Base-by-base conservation (phyloP, 2,329 filamentous ascomycete genomes). In the Aspergillus alliaceus region DNA sequence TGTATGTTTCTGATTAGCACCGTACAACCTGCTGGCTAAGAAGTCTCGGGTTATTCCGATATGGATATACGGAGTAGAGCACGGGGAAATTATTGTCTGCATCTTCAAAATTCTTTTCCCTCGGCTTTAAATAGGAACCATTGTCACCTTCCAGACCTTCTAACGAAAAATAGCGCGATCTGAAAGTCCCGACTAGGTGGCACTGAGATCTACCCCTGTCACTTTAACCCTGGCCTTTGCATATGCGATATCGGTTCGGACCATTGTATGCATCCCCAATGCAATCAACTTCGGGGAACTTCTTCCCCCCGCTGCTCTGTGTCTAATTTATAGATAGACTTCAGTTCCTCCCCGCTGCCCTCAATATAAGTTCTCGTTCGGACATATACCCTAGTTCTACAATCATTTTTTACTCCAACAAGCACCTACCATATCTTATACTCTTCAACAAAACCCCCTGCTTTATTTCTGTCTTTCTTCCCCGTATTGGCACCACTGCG, bases 261-360 rank as follows among this genome's bases (percentile, higher is more conserved):
- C 40, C 44, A 57, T 51, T 58, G 48, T 53, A 62, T 61, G 59
- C 56, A 59, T 60, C 57, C n/a, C 39, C 32, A 57, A 55, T 55
- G 48, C 54, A 59, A 58, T 57, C 53, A 53, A 37, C 40, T 46
- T 57, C 56, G 50, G 53, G 53, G 49, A 56, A 50, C 35, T 25
- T 27, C 37, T 42, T 58, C 50, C 50, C 56, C 53, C 51, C 49
- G 42, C 46, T 44, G n/a, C 24, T 51, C 58, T 56, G 25, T 58
- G 52, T 34, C 50, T 40, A 51, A 53, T 48, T 44, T 47, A 56
- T 56, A 53, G 54, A 62, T 62, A 56, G 53, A 52, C 53, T 55
- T 56, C 54, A 58, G 51, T 35, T 49, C 53, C 46, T 62, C 51
- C 57, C n/a, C 40, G 25, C 24, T 39, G 24, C 49, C 27, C 42